A percentile compares a stretch with the other conserved stretches of the same genome.
Evolutionary conservation across 371 early-diverging fungal genomes (phyloP).

Genomic region (Actinomortierella ambigua): DNA sequence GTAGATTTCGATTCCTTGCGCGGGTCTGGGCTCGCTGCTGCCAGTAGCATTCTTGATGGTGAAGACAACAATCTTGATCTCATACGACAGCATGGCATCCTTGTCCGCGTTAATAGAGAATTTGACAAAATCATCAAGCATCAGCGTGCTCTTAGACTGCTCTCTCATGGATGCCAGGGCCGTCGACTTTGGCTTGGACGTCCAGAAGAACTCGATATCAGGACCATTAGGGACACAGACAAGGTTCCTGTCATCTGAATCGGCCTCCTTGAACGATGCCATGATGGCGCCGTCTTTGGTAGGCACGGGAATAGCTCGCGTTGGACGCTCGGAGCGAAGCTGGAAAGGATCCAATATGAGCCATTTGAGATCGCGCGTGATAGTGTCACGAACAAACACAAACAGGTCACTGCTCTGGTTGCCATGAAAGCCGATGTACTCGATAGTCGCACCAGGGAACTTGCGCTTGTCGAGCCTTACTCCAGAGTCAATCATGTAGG

Average conservation of each 20-base stretch:
- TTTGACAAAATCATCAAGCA: slow-evolving; percentile 14
- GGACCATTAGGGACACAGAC: slow-evolving; percentile 30
- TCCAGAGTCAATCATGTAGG: slow-evolving; percentile 42
- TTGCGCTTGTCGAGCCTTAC: slow-evolving; percentile 46
- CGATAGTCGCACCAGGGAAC: slow-evolving; percentile 39
- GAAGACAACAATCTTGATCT: not conserved
- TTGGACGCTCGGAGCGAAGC: slow-evolving; percentile 24
- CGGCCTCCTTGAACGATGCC: slow-evolving; percentile 22
- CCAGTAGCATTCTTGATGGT: no score
- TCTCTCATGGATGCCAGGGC: not conserved
- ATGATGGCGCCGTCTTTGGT: slow-evolving; percentile 21
- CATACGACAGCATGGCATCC: slow-evolving; percentile 12
- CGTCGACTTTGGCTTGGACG: not conserved
- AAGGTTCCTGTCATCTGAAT: slow-evolving; percentile 25
- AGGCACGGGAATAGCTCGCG: slow-evolving; percentile 30
- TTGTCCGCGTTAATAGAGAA: slow-evolving; percentile 16
- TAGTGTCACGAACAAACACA: slow-evolving; percentile 32
- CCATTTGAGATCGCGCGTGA: slow-evolving; percentile 24
- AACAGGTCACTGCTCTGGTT: slow-evolving; percentile 32
- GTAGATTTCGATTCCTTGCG: slow-evolving; percentile 6
- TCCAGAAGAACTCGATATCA: slow-evolving; percentile 31
- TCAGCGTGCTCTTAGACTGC: slow-evolving; percentile 21
- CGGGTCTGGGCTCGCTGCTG: slow-evolving; percentile 3
- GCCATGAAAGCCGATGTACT: slow-evolving; percentile 28
- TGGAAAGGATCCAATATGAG: slow-evolving; percentile 36